Evolutionary conservation across 2,329 filamentous ascomycete genomes (phyloP).

Genomic region (Aspergillus vadensis): DNA sequence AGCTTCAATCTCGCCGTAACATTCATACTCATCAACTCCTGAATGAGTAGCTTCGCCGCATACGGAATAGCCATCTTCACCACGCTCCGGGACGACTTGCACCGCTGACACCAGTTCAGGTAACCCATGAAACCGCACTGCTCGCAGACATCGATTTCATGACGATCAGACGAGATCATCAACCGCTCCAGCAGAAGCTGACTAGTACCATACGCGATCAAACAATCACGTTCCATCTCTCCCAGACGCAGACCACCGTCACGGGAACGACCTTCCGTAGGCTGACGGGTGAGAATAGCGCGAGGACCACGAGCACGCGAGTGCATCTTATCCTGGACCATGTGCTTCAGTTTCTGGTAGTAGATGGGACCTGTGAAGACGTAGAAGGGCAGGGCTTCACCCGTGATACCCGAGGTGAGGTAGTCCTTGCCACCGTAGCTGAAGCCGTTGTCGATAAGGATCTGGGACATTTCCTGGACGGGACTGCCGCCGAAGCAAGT

Average conservation of each 20-base stretch:
- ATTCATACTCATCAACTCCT: constrained; percentile 98
- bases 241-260: constrained; percentile 91
- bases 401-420: constrained; percentile 91
- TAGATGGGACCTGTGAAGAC: constrained; percentile 99
- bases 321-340: constrained; percentile 99
- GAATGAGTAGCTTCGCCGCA: constrained; percentile 91
- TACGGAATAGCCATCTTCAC: constrained; percentile 96
- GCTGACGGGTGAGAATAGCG: constrained; percentile 90
- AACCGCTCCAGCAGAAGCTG: constrained; percentile 89
- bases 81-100: constrained; percentile 79
- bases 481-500: constrained; percentile 82
- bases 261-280: constrained; percentile 90
- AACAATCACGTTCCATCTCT: constrained; percentile 98
- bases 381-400: constrained; percentile 89
- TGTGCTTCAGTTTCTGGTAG: constrained; percentile 99
- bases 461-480: constrained; percentile 84
- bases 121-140: constrained; percentile 94
- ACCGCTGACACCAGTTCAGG: constrained; percentile 91
- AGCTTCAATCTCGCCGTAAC: constrained; percentile 89
- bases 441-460: constrained; percentile 85
- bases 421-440: constrained; percentile 97
- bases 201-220: constrained; percentile 94
- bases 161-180: constrained; percentile 91
- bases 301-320: constrained; percentile 85
- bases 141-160: constrained; percentile 91